These are phyloP conservation scores for Penicillium polonicum DNA, from an alignment of 2,329 filamentous ascomycete species.

Conservation along the genomic window DNA sequence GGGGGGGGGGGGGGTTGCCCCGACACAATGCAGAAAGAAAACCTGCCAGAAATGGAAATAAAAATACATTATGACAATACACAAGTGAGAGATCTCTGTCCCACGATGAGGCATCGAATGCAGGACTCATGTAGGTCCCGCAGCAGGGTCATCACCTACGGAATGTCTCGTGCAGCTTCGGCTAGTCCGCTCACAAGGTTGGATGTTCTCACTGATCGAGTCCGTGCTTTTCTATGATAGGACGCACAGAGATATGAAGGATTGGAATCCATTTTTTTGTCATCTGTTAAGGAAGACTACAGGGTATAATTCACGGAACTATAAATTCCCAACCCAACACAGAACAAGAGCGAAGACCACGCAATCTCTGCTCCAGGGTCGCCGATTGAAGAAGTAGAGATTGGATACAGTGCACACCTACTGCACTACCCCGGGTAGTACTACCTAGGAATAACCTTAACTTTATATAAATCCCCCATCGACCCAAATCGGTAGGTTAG, in stretches of 20 bases:
- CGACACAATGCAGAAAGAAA: constrained; percentile 2
- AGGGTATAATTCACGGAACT: not conserved
- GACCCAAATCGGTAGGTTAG: too few relatives aligned
- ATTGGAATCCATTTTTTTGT: not conserved
- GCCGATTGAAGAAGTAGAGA: constrained; percentile 8
- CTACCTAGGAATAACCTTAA: too few relatives aligned
- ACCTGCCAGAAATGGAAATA: not conserved
- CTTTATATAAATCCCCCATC: too few relatives aligned
- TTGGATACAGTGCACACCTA: constrained; percentile 2
- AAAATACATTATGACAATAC: not conserved
- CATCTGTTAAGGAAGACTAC: not conserved
- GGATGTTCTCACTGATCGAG: not conserved
- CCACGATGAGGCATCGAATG: not conserved
- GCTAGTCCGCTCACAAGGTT: constrained; percentile 2
- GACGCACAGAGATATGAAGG: not conserved
- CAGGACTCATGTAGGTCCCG: not conserved
- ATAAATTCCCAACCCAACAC: not conserved
- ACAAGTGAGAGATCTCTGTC: not conserved
- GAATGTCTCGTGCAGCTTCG: not conserved
- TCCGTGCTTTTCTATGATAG: constrained; percentile 2
- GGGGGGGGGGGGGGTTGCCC: constrained; percentile 12
- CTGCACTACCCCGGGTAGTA: too few relatives aligned
- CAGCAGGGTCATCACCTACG: not conserved
- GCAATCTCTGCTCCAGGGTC: constrained; percentile 12
- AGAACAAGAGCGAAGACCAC: constrained; percentile 6